phyloP scores from a whole-genome alignment of 495 filamentous ascomycete genomes.

The Lophium mytilinum region DNA sequence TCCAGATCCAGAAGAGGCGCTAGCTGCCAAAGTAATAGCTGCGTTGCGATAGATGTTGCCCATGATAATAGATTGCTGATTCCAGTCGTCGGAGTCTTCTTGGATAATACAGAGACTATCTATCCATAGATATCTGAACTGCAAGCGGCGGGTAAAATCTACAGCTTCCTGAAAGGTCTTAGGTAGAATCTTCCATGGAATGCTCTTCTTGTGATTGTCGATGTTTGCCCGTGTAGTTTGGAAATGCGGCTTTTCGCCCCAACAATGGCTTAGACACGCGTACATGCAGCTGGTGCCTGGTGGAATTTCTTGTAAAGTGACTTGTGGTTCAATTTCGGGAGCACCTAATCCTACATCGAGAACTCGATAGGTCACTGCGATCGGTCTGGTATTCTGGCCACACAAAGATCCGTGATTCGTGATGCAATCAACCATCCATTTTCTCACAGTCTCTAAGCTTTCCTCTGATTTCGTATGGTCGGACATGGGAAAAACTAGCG shows the following conservation, averaged over 20 bases:
- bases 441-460: too few relatives aligned
- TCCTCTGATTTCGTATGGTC: too few relatives aligned
- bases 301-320: too few relatives aligned
- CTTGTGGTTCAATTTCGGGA: too few relatives aligned
- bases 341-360: too few relatives aligned
- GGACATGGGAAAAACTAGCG: too few relatives aligned
- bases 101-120: constrained; percentile 10
- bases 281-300: background rate
- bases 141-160: background rate
- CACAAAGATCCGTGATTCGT: too few relatives aligned
- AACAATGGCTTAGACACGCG: constrained; percentile 12
- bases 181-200: background rate
- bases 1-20: background rate
- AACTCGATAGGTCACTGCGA: too few relatives aligned
- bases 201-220: background rate
- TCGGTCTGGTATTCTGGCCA: too few relatives aligned
- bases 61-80: background rate
- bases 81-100: background rate
- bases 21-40: constrained; percentile 5
- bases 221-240: background rate
- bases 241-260: constrained; percentile 7
- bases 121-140: constrained; percentile 6
- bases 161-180: constrained; percentile 4
- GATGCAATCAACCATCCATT: too few relatives aligned
- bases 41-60: constrained; percentile 5